A percentile compares a stretch with the other conserved stretches of the same genome.
These are phyloP conservation scores for Neonectria faginata DNA, from an alignment of 2,329 filamentous ascomycete species.

Conservation along the genomic window DNA sequence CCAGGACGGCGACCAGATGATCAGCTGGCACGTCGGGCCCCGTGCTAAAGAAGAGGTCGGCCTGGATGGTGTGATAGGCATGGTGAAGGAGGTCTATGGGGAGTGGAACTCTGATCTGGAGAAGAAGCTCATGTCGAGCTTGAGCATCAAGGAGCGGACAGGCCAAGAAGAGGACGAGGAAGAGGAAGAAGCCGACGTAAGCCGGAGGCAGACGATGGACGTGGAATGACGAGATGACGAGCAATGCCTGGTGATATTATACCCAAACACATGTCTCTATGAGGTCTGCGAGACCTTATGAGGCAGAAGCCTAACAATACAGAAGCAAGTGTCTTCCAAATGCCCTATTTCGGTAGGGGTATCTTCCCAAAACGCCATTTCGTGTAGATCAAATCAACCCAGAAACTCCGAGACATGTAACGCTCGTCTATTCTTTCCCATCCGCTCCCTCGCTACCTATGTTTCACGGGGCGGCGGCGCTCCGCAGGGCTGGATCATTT, in stretches of 20 bases:
- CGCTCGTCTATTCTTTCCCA: constrained; percentile 1
- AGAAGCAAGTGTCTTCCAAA: constrained; percentile 9
- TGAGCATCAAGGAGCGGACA: constrained; percentile 61
- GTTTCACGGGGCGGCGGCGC: constrained; percentile 69
- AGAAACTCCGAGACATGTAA: constrained; percentile 14
- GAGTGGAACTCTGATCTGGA: constrained; percentile 66
- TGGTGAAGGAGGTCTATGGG: constrained; percentile 74
- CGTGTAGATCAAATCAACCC: constrained; percentile 14
- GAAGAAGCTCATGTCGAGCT: constrained; percentile 69
- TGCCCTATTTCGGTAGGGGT: constrained; percentile 29
- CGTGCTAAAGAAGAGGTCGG: constrained; percentile 88
- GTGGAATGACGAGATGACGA: constrained; percentile 19
- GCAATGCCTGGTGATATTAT: constrained; percentile 32
- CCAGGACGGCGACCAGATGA: constrained; percentile 76
- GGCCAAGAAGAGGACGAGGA: constrained; percentile 42
- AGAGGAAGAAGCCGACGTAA: constrained; percentile 35
- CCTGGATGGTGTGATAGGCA: constrained; percentile 76
- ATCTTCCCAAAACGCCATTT: constrained; percentile 44
- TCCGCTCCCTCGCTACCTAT: constrained; percentile 44
- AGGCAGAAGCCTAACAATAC: constrained; percentile 5
- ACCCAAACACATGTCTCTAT: constrained; percentile 29
- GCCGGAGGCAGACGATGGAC: constrained; percentile 29
- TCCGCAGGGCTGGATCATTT: constrained; percentile 74
- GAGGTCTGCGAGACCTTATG: not conserved
- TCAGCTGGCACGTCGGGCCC: constrained; percentile 87